These are phyloP conservation scores for Endogone sp. DNA, from an alignment of 192 early-diverging fungal genomes.

Conservation along the genomic window DNA sequence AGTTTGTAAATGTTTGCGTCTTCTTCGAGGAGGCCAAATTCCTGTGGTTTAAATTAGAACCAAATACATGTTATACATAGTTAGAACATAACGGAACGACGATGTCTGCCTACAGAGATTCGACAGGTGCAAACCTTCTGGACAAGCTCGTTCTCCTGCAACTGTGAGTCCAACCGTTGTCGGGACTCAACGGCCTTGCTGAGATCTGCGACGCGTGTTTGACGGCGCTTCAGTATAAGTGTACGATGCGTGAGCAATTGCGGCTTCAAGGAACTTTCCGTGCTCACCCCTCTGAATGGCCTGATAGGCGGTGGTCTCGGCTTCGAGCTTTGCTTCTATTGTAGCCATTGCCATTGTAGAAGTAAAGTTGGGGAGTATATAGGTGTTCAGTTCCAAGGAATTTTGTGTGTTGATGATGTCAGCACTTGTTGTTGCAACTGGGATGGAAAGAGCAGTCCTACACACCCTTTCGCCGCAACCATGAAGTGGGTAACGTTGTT, in stretches of 20 bases:
- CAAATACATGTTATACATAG: too few relatives aligned
- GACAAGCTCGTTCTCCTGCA: slow-evolving; percentile 94
- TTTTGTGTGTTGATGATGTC: background rate
- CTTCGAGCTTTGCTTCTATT: slow-evolving; percentile 61
- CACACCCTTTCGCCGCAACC: background rate
- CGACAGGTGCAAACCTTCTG: slow-evolving; percentile 62
- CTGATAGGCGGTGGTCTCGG: slow-evolving; percentile 68
- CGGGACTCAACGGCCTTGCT: slow-evolving; percentile 67
- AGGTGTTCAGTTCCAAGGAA: too few relatives aligned
- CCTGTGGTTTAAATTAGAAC: slow-evolving; percentile 38
- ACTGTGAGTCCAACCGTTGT: slow-evolving; percentile 89
- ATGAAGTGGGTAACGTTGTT: slow-evolving; percentile 4
- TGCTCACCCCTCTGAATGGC: slow-evolving; percentile 65
- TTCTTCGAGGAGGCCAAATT: slow-evolving; percentile 81
- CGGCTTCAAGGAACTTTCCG: too few relatives aligned
- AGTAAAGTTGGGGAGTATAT: too few relatives aligned
- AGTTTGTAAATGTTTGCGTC: slow-evolving; percentile 92
- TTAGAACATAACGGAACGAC: background rate
- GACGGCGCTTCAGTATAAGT: too few relatives aligned
- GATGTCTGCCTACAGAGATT: too few relatives aligned
- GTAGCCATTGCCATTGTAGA: slow-evolving; percentile 34
- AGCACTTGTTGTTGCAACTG: background rate
- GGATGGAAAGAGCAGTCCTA: background rate
- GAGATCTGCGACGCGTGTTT: slow-evolving; percentile 70
- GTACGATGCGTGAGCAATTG: background rate